phyloP scores from a whole-genome alignment of 2,329 filamentous ascomycete genomes.

The Hypoxylon sp. region DNA sequence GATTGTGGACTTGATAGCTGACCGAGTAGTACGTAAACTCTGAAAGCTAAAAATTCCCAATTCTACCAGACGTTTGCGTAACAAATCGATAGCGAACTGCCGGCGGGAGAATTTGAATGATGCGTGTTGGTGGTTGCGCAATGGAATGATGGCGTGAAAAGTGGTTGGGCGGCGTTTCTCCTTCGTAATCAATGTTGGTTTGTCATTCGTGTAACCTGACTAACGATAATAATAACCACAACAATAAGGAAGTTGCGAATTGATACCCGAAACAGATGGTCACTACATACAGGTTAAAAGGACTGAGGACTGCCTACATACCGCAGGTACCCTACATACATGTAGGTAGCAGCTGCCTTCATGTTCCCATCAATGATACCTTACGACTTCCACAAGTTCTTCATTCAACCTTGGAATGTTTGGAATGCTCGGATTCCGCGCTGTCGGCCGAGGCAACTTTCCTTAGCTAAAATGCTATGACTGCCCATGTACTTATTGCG shows the following conservation, averaged over 20 bases:
- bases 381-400: slow-evolving; percentile 10
- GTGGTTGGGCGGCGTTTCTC: slow-evolving; percentile 21
- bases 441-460: slow-evolving; percentile 38
- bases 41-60: slow-evolving; percentile 17
- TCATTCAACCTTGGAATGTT: neutral
- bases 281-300: slow-evolving; percentile 12
- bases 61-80: slow-evolving; percentile 36
- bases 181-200: slow-evolving; percentile 43
- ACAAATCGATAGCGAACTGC: slow-evolving; percentile 33
- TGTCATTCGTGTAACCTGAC: slow-evolving; percentile 44
- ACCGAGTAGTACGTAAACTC: slow-evolving; percentile 20
- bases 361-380: slow-evolving; percentile 31
- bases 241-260: slow-evolving; percentile 38
- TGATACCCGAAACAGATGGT: slow-evolving; percentile 42
- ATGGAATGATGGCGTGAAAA: slow-evolving; percentile 21
- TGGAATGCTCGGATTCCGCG: slow-evolving; percentile 35
- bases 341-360: slow-evolving; percentile 12
- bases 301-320: slow-evolving; percentile 4
- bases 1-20: slow-evolving; percentile 34
- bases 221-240: slow-evolving; percentile 35
- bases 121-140: slow-evolving; percentile 14
- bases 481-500: slow-evolving; percentile 15
- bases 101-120: slow-evolving; percentile 31
- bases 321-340: slow-evolving; percentile 2
- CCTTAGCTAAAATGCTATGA: slow-evolving; percentile 22